Base-by-base conservation (phyloP, 2,329 filamentous ascomycete genomes). In the Sporothrix globosa region DNA sequence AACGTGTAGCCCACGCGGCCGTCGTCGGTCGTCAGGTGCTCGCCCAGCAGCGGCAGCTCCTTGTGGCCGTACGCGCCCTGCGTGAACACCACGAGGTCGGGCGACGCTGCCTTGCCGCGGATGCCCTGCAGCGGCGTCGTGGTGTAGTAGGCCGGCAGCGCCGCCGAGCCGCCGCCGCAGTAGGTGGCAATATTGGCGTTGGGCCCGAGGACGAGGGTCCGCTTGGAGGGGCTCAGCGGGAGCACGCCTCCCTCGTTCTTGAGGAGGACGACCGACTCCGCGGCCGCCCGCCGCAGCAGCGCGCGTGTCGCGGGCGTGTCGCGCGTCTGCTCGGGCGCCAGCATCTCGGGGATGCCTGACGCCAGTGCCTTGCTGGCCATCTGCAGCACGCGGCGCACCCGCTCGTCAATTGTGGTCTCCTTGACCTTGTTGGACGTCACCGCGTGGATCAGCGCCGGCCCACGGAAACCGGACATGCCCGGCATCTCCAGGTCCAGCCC, bases 181-280 rank as follows among this genome's bases (percentile, higher is more conserved):
- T 81, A 73, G 19, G 73, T 58, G 3, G 74, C 70, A 0, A 83
- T 76, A 56, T 81, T 82, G 39, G 83, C 79, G 72, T 85, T 86
- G 21, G 84, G 84, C 4, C 84, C 84, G 72, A 86, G 85, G 24
- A 86, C 81, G 10, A 84, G 78, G 0, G 81, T 79, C 69, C 81
- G 81, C 56, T 80, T 80, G 68, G 80, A 78, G 66, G 58, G 56
- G 66, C 72, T 81, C 13, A 86, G 76, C 1, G 88, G 88, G 2
- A 90, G 79, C 4, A 86, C 77, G 41, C 79, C 78, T 39, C 81
- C 81, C 52, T 87, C 82, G 73, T 90, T 90, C 78, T 89, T 74
- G 4, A 75, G 69, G 0, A 75, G 68, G 7, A 75, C 74, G 1
- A 74, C 24, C 4, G 72, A 72, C 11, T 73, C 73, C 9, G 73